A percentile compares a stretch with the other conserved stretches of the same genome.
These are phyloP conservation scores for Candida gigantensis DNA, from an alignment of 1,139 yeast species.

Conservation along the genomic window DNA sequence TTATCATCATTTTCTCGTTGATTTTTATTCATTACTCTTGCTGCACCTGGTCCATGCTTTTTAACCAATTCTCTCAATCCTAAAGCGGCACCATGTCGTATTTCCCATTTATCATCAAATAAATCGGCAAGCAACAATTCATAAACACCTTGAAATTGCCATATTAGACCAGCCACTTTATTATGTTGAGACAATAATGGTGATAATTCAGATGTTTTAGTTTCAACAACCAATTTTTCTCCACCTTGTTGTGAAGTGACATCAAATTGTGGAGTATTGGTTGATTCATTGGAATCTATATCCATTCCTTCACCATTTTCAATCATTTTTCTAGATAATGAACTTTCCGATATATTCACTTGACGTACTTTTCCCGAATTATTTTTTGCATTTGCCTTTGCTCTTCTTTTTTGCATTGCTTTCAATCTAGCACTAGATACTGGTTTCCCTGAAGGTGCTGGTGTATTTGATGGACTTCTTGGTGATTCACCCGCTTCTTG, in stretches of 20 bases:
- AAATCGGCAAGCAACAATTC: conserved; percentile 79
- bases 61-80: conserved; percentile 87
- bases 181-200: conserved; percentile 76
- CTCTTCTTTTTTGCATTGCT: conserved; percentile 92
- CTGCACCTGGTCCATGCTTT: conserved; percentile 85
- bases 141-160: conserved; percentile 98
- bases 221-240: conserved; percentile 81
- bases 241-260: conserved; percentile 81
- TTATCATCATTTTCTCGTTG: conserved; percentile 61
- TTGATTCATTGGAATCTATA: conserved; percentile 18
- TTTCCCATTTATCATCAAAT: conserved; percentile 89
- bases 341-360: conserved; percentile 77
- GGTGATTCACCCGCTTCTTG: conserved; percentile 6
- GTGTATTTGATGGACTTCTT: conserved; percentile 6
- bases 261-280: conserved; percentile 39
- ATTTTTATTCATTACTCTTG: conserved; percentile 69
- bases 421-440: conserved; percentile 76
- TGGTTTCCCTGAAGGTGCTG: conserved; percentile 22
- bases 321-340: conserved; percentile 64
- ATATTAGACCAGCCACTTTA: conserved; percentile 73
- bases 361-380: conserved; percentile 52
- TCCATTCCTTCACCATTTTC: conserved; percentile 25
- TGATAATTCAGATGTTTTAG: conserved; percentile 65
- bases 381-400: conserved; percentile 76
- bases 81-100: conserved; percentile 93